Evolutionary conservation across 78 protist species (phyloP).

Genomic region (Dictyostelium brefeldianum): DNA sequence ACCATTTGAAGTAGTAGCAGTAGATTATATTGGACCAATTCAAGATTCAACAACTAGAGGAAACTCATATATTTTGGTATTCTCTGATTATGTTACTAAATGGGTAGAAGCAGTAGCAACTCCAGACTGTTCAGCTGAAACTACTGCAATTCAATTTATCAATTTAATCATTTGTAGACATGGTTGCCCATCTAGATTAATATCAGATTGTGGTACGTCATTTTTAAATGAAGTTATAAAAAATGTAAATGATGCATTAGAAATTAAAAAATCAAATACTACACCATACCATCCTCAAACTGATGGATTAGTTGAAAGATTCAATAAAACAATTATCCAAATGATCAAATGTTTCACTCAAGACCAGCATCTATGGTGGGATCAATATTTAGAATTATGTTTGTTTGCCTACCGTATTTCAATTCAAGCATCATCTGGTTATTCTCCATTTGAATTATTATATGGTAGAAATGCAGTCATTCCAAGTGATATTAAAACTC

Average conservation of each 20-base stretch:
- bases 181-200: not conserved
- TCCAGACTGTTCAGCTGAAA: not conserved
- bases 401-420: too few relatives aligned
- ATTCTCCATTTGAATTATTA: too few relatives aligned
- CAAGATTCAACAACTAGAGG: not conserved
- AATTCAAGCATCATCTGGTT: too few relatives aligned
- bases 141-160: not conserved
- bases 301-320: not conserved
- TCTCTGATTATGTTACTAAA: not conserved
- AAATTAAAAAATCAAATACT: not conserved
- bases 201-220: not conserved
- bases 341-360: not conserved
- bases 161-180: not conserved
- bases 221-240: not conserved
- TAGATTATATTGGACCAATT: not conserved
- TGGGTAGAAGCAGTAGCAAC: slow-evolving; percentile 6
- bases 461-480: too few relatives aligned
- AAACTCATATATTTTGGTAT: too few relatives aligned
- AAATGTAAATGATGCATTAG: not conserved
- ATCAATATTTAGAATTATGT: too few relatives aligned
- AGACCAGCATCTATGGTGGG: not conserved
- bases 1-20: not conserved
- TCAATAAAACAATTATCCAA: not conserved
- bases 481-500: too few relatives aligned
- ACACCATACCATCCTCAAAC: slow-evolving; percentile 23